Conservation (phyloP, 2,329 filamentous ascomycete genomes). For the Microthyrium microscopicum region DNA sequence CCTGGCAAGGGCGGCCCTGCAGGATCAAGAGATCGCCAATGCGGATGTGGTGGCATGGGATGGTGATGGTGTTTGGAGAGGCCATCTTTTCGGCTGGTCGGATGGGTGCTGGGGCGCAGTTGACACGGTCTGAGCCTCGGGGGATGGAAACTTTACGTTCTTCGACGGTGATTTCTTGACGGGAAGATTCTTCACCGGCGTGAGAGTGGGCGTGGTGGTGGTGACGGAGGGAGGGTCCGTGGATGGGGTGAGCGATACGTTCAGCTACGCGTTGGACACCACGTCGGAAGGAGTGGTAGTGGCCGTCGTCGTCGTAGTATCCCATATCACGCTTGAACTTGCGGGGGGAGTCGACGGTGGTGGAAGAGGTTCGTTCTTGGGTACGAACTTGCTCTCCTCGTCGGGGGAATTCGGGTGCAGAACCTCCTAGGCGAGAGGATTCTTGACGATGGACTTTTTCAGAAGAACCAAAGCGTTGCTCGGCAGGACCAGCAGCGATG, state of each 20-base stretch:
- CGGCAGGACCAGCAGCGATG: slow-evolving; percentile 22
- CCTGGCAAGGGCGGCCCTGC: slow-evolving; percentile 97
- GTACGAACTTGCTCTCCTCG: slow-evolving; percentile 28
- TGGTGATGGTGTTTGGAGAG: slow-evolving; percentile 81
- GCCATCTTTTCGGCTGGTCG: slow-evolving; percentile 15
- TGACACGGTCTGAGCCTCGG: slow-evolving; percentile 9
- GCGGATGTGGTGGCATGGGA: slow-evolving; percentile 99
- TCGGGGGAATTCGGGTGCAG: slow-evolving; percentile 20
- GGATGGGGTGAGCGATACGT: slow-evolving; percentile 46
- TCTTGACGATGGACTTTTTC: slow-evolving; percentile 23
- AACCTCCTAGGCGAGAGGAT: slow-evolving; percentile 14
- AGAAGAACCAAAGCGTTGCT: slow-evolving; percentile 19
- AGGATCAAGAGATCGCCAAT: slow-evolving; percentile 97
- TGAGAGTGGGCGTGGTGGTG: slow-evolving; percentile 30
- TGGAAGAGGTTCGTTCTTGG: slow-evolving; percentile 26
- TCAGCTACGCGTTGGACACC: slow-evolving; percentile 51
- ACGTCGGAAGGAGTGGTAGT: slow-evolving; percentile 60
- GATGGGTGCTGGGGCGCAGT: too few species aligned
- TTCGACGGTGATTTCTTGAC: slow-evolving; percentile 35
- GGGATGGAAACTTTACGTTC: slow-evolving; percentile 12
- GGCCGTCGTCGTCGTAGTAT: slow-evolving; percentile 66
- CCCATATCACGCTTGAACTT: slow-evolving; percentile 48
- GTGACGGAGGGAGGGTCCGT: slow-evolving; percentile 33
- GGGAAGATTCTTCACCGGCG: slow-evolving; percentile 30
- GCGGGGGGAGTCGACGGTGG: slow-evolving; percentile 34